Percentiles rank a stretch among this genome's conserved stretches.
Evolutionary conservation across 2,329 filamentous ascomycete genomes (phyloP).

Genomic region (Stemphylium lycopersici): DNA sequence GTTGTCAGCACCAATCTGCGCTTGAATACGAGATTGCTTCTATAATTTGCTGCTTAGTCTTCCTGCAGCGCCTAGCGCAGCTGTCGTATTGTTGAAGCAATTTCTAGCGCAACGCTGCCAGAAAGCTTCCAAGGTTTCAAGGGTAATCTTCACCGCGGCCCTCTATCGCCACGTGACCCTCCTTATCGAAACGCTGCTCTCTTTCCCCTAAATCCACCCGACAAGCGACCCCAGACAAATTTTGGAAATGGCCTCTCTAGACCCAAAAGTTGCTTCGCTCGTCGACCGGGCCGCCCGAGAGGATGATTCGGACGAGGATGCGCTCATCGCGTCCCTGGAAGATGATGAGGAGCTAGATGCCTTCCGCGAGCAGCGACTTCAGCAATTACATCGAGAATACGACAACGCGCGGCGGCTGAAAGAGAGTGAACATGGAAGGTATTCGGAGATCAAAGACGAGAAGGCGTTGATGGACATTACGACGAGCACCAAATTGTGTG

Average conservation of each 20-base stretch:
- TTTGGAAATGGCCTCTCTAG: constrained; percentile 53
- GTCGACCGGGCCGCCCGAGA: constrained; percentile 52
- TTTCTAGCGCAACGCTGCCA: not conserved
- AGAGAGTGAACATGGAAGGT: constrained; percentile 59
- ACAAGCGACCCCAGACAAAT: constrained; percentile 19
- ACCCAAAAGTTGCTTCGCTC: constrained; percentile 58
- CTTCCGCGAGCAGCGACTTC: constrained; percentile 63
- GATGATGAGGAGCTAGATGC: constrained; percentile 60
- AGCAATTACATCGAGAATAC: constrained; percentile 64
- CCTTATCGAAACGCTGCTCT: constrained; percentile 16
- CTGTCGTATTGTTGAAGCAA: not conserved
- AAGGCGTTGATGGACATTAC: constrained; percentile 66
- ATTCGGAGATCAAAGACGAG: constrained; percentile 63
- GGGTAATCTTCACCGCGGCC: not conserved
- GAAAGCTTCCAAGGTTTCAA: not conserved
- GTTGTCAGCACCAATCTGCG: constrained; percentile 26
- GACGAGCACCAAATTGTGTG: constrained; percentile 61
- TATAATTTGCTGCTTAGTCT: constrained; percentile 8
- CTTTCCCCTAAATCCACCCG: constrained; percentile 23
- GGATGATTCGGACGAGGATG: constrained; percentile 63
- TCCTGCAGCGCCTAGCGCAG: not conserved
- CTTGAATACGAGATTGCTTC: constrained; percentile 4
- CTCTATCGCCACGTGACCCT: constrained; percentile 24
- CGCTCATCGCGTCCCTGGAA: constrained; percentile 65
- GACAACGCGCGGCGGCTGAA: constrained; percentile 59